Base-by-base conservation (phyloP, 306 rosid species). In the Luffa acutangula region DNA sequence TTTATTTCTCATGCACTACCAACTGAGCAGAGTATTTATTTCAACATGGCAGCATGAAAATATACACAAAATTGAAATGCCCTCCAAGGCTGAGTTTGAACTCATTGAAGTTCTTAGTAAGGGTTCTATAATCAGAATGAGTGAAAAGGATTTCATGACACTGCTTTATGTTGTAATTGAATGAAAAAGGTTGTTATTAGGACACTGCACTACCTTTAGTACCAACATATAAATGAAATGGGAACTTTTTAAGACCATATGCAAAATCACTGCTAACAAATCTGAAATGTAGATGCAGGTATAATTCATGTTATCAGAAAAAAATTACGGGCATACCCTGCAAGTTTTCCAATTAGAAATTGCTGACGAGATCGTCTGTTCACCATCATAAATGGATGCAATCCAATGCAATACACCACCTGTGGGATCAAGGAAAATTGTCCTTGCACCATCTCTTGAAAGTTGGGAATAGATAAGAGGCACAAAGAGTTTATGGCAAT, bases 311-410 rank as follows among this genome's bases (percentile, higher is more conserved):
- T 45, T 70, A 69, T 15, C 18, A 49, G 59, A 56, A 53, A 37
- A 37, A 54, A 76, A 18, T 59, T 71, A 41, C 54, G 53, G 66
- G 15, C 85, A 81, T 84, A 95, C 97, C 43, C 82, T 20, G 88
- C 79, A 83, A 83, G 76, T 84, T 87, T 91, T 76, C 80, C 80
- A 36, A 91, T 90, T 64, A 83, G 5, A 72, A 78, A 33, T 78
- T 95, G 98, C 54, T 80, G 45, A 79, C 17, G 71, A 25, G 97
- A 92, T 41, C 86, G 78, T 45, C 51, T 78, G 84, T 95, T 88
- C 78, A 91, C 71, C 8, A 89, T 86, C 90, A 95, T 82, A 91
- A 95, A 95, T n/a, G 98, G 97, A 88, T 92, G 89, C 48, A 92
- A 86, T 60, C 91, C 97, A 66, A 90, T 53, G 67, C 89, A 92